Evolutionary conservation across 495 filamentous ascomycete species (phyloP), one percentile per base, ranked within the genome.

Genomic region (Xylaria cubensis): DNA sequence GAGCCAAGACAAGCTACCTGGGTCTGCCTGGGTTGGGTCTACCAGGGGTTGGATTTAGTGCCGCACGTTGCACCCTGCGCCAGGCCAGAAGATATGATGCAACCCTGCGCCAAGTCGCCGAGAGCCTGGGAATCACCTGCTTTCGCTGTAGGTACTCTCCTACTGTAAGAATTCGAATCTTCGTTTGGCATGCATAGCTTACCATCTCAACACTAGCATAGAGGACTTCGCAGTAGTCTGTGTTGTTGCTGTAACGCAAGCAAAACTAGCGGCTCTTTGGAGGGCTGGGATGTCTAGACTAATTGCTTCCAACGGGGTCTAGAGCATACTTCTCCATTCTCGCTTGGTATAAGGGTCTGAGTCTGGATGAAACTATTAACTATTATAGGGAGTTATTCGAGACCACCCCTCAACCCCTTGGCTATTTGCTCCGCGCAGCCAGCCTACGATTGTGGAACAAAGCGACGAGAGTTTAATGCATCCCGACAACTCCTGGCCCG

Each of bases 71-170:
- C 13, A 24, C 24, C 15, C 36, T 58, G 65, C 65, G 17, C 65
- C 39, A 19, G 5, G 4, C 36, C n/a, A 44, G 9, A 7, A 15
- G n/a, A 12, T 36, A 56, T 56, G 64, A 71, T 71, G 46, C 61
- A 64, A 55, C 46, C 61, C 29, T 53, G 61, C 50, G 69, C 69
- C 69, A 71, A 63, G 68, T 44, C 59, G 69, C 69, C 69, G 56
- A 71, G 69, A 58, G 24, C 59, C 61, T 71, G 69, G 61, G 46
- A 44, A 42, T n/a, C 21, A 21, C 24, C 34, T 24, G 34, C 39
- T 48, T 36, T 36, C 13, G n/a, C 46, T 41, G 26, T n/a, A n/a
- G n/a, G n/a, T 61, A 7, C 51, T 59, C 51, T 32, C 21, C 66
- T 19, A 41, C 39, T 46, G 44, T 36, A 32, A 64, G 41, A 63